Base-by-base conservation (phyloP, 805 yeast species). In the Saccharomycopsis schoenii region DNA sequence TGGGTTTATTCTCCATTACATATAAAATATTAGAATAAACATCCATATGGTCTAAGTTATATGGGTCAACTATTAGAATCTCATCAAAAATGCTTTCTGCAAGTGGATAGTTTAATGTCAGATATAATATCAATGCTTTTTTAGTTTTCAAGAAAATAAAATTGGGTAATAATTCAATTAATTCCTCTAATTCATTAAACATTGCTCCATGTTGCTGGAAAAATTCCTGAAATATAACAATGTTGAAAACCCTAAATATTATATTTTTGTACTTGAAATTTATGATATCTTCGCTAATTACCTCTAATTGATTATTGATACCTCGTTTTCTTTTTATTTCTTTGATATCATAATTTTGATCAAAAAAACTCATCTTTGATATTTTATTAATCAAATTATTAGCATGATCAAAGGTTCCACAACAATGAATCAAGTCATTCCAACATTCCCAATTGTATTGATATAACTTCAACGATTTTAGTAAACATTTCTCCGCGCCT, bases 391-490 rank as follows among this genome's bases (percentile, higher is more conserved):
- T 64, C 64, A 79, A 68, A 59, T 67, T 66, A 56, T 74, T 61
- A 0, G 89, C 86, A 60, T 87, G 88, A 62, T 85, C 87, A 60
- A 83, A 77, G 37, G 83, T 79, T 8, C 81, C 72, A 36, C 89
- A 73, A 59, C 89, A 83, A 3, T 82, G 75, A 12, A 83, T 74
- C 47, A 94, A 75, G 69, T 93, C 97, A 61, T 80, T 78, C 97
- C 97, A 94, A 62, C 94, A 87, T 60, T 92, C 82, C 99, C 99
- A 94, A 71, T 93, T 93, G 71, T 79, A 88, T 0, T 97, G 96
- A 67, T 85, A 90, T 36, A 78, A 58, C 25, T 79, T 74, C 14
- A 93, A 69, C 0, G 97, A 86, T 56, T 77, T 77, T 37, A 83
- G 75, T 39, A 92, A 77, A 55, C 76, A 75, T 25, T 79, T 76